phyloP scores from a whole-genome alignment of 2,329 filamentous ascomycete species.

The Thelonectria olida region DNA sequence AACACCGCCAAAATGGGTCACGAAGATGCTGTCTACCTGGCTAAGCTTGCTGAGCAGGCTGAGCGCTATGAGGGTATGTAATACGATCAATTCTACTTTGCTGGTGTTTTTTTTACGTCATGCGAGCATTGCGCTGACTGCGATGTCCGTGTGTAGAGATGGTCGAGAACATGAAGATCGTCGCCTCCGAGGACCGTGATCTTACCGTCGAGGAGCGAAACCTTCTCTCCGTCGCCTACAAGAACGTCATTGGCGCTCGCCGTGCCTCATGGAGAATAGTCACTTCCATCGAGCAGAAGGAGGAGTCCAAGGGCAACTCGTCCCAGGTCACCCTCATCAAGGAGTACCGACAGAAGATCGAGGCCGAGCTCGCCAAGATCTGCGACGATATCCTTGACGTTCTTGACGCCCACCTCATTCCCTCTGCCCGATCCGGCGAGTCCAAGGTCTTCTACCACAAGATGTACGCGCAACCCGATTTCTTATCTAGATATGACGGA shows the following conservation, averaged over 20 bases:
- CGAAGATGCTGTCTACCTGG: constrained; percentile 99
- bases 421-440: constrained; percentile 95
- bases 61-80: constrained; percentile 98
- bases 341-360: constrained; percentile 98
- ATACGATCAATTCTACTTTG: constrained; percentile 12
- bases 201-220: constrained; percentile 97
- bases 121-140: constrained; percentile 37
- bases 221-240: constrained; percentile 98
- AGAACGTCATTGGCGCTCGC: constrained; percentile 98
- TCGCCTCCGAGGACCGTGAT: constrained; percentile 85
- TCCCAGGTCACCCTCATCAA: constrained; percentile 95
- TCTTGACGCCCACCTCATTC: constrained; percentile 91
- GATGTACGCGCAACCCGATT: constrained; percentile 72
- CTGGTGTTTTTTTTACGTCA: constrained; percentile 6
- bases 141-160: constrained; percentile 74
- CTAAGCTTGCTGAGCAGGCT: constrained; percentile 99
- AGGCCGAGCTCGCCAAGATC: constrained; percentile 95
- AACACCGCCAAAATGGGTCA: constrained; percentile 85
- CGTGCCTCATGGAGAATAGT: constrained; percentile 99
- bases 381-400: constrained; percentile 98
- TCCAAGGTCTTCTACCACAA: constrained; percentile 99
- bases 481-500: neutral
- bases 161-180: constrained; percentile 99
- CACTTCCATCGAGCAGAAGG: constrained; percentile 99
- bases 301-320: constrained; percentile 97